Conservation (phyloP, 768 basidiomycete genomes). For the Kwoniella europaea region DNA sequence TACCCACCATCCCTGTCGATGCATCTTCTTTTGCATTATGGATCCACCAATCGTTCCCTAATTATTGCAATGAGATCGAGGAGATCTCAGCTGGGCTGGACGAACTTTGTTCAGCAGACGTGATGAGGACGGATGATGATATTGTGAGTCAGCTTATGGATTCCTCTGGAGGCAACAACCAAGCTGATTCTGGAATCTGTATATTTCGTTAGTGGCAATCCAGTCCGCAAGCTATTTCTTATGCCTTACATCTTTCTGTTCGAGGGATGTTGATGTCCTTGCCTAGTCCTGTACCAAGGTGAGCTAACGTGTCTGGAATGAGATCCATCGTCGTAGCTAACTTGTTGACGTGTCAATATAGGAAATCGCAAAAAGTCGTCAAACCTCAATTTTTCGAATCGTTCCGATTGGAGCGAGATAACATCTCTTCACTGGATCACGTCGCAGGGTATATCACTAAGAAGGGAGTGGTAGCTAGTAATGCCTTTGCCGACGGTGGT, state of each 20-base stretch:
- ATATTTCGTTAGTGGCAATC: conserved; percentile 55
- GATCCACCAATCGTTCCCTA: conserved; percentile 89
- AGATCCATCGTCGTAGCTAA: neutral
- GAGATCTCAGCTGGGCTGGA: conserved; percentile 59
- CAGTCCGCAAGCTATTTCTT: conserved; percentile 58
- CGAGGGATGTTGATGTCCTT: conserved; percentile 85
- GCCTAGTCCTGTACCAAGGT: conserved; percentile 80
- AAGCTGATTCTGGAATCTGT: conserved; percentile 32
- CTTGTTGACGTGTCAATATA: neutral
- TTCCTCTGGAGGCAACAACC: neutral
- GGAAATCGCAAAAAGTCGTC: conserved; percentile 70
- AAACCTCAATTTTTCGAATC: conserved; percentile 77
- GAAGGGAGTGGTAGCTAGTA: conserved; percentile 29
- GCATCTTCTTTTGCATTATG: conserved; percentile 86
- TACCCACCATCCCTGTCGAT: conserved; percentile 70
- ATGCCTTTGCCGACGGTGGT: conserved; percentile 12
- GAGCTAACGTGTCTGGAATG: conserved; percentile 26
- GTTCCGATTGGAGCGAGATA: conserved; percentile 38
- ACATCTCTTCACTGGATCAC: conserved; percentile 36
- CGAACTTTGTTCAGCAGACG: conserved; percentile 51
- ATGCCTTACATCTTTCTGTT: conserved; percentile 82
- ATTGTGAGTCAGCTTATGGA: conserved; percentile 42
- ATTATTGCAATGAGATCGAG: conserved; percentile 78
- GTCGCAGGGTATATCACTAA: conserved; percentile 40
- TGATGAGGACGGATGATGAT: conserved; percentile 58